Conservation (phyloP, 2,329 filamentous ascomycete species). For the Fusarium sp. region DNA sequence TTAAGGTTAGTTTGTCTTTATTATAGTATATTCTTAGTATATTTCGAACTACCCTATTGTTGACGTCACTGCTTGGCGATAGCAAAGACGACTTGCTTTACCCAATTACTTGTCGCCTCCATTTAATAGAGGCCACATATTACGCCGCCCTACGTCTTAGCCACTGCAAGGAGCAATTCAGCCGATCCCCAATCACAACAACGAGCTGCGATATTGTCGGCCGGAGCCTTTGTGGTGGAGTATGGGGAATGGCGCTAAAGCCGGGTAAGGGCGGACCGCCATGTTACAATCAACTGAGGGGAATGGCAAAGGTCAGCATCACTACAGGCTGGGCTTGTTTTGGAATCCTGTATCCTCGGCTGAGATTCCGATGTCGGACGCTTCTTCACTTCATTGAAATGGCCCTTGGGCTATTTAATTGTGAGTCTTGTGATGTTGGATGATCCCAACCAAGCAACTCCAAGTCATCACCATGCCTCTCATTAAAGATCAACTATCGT, state of each 20-base stretch:
- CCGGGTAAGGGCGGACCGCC: conserved; percentile 14
- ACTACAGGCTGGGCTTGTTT: not conserved
- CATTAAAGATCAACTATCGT: not conserved
- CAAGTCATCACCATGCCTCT: conserved; percentile 1
- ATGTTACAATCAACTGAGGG: not conserved
- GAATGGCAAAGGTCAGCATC: not conserved
- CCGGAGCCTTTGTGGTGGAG: not conserved
- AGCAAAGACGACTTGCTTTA: not conserved
- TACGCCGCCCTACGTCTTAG: not conserved
- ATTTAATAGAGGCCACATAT: accelerated
- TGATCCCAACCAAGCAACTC: not conserved
- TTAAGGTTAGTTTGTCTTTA: no score
- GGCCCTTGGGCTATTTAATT: not conserved
- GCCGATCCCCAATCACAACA: not conserved
- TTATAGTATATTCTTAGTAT: no score
- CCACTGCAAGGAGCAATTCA: not conserved
- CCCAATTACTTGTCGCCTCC: not conserved
- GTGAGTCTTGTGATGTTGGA: not conserved
- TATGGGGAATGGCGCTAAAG: not conserved
- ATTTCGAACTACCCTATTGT: not conserved
- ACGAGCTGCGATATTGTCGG: not conserved
- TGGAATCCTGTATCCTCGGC: not conserved
- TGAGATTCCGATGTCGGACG: conserved; percentile 8
- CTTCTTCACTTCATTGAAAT: not conserved
- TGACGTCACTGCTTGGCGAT: not conserved